Conservation (phyloP, 2,329 filamentous ascomycete species). For the Sclerotinia minor region DNA sequence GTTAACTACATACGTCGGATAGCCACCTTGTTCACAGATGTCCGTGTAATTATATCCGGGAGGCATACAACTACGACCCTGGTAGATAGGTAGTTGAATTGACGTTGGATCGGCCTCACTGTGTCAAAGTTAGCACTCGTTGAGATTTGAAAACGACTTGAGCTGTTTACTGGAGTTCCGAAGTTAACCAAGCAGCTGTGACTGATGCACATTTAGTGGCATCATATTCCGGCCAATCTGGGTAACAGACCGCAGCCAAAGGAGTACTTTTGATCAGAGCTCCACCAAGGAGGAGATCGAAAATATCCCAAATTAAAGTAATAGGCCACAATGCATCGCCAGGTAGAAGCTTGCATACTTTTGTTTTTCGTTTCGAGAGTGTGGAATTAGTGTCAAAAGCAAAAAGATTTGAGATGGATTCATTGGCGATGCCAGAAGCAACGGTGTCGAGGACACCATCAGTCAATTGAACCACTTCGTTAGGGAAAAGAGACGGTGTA, state of each 20-base stretch:
- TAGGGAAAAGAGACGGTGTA: slow-evolving; percentile 21
- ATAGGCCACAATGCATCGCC: slow-evolving; percentile 49
- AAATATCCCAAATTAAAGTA: slow-evolving; percentile 46
- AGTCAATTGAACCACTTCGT: slow-evolving; percentile 32
- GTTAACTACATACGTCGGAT: slow-evolving; percentile 35
- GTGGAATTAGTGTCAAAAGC: slow-evolving; percentile 22
- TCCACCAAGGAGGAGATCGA: slow-evolving; percentile 49
- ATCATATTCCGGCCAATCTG: slow-evolving; percentile 39
- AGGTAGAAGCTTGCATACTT: slow-evolving; percentile 34
- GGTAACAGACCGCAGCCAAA: slow-evolving; percentile 48
- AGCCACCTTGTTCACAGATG: slow-evolving; percentile 31
- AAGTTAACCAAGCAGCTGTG: slow-evolving; percentile 39
- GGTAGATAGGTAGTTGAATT: slow-evolving; percentile 52
- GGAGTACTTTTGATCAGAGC: slow-evolving; percentile 48
- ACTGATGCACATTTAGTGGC: slow-evolving; percentile 41
- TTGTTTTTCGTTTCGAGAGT: neutral
- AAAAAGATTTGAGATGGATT: slow-evolving; percentile 24
- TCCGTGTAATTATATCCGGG: slow-evolving; percentile 17
- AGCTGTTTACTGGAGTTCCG: slow-evolving; percentile 43
- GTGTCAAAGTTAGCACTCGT: slow-evolving; percentile 39
- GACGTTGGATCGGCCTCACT: slow-evolving; percentile 45
- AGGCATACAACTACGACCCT: slow-evolving; percentile 43
- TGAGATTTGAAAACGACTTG: neutral
- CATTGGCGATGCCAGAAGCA: slow-evolving; percentile 25
- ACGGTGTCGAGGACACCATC: slow-evolving; percentile 30